Evolutionary conservation across 176 grass and related monocot genomes (phyloP).

Genomic region (Bonia amplexicaulis): DNA sequence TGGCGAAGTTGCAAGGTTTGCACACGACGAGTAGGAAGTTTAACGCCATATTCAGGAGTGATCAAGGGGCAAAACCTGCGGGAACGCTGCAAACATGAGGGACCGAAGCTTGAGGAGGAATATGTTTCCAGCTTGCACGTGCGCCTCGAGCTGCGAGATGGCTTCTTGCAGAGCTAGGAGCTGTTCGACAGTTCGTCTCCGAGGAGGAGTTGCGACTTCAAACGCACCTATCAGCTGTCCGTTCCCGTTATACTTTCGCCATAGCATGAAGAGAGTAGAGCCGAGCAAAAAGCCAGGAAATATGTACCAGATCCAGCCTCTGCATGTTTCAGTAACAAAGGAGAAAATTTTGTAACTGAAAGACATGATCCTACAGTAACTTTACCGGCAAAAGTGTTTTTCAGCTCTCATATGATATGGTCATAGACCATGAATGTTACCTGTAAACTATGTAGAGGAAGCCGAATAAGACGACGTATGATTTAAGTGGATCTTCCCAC

Average conservation of each 20-base stretch:
- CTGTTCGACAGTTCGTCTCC: slow-evolving; percentile 60
- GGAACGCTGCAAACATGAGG: slow-evolving; percentile 76
- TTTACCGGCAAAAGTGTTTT: background rate
- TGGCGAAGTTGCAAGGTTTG: background rate
- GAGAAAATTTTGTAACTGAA: background rate
- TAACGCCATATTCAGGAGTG: background rate
- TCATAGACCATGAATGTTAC: slow-evolving; percentile 22
- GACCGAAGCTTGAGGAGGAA: slow-evolving; percentile 86
- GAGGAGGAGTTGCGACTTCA: slow-evolving; percentile 50
- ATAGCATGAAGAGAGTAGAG: slow-evolving; percentile 63
- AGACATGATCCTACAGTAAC: background rate
- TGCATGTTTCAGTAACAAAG: background rate
- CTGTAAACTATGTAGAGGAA: slow-evolving; percentile 69
- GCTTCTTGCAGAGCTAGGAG: slow-evolving; percentile 75
- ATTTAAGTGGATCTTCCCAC: slow-evolving; percentile 90
- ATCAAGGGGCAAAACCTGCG: slow-evolving; percentile 42
- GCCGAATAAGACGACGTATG: slow-evolving; percentile 61
- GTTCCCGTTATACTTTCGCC: slow-evolving; percentile 53
- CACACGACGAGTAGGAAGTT: background rate
- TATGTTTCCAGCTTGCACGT: slow-evolving; percentile 73
- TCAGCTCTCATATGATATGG: background rate
- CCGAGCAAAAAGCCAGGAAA: slow-evolving; percentile 58
- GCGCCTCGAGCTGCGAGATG: slow-evolving; percentile 67
- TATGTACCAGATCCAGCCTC: slow-evolving; percentile 66
- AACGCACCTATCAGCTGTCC: slow-evolving; percentile 56